Percentiles rank a stretch among this genome's conserved stretches.
These are phyloP conservation scores for Castanospermum australe DNA, from an alignment of 306 rosid genomes.

Conservation along the genomic window DNA sequence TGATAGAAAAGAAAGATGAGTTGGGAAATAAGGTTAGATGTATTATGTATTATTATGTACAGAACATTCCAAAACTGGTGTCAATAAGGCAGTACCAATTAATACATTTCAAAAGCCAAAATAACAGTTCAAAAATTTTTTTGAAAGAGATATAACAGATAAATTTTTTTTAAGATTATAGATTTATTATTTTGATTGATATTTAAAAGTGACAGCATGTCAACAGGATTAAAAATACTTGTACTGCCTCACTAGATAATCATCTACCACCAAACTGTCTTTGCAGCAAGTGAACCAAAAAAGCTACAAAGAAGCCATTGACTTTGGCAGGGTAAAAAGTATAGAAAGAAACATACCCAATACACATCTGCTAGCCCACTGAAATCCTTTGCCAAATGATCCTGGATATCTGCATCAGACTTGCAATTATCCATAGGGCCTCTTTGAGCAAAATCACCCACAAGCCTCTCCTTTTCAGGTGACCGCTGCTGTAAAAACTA, in stretches of 20 bases:
- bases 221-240: not conserved
- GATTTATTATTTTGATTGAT: constrained; percentile 8
- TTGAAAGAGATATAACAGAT: not conserved
- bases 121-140: not conserved
- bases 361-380: constrained; percentile 55
- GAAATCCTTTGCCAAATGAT: constrained; percentile 56
- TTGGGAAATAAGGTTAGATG: constrained; percentile 3
- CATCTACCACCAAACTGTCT: not conserved
- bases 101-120: not conserved
- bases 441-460: constrained; percentile 48
- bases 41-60: not conserved
- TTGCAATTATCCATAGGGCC: constrained; percentile 54
- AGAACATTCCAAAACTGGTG: not conserved
- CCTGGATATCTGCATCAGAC: constrained; percentile 50
- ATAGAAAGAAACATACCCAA: constrained; percentile 68
- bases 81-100: not conserved
- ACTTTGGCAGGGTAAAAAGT: not conserved
- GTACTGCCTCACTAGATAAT: not conserved
- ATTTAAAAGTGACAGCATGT: constrained; percentile 3
- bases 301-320: constrained; percentile 3
- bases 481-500: constrained; percentile 46
- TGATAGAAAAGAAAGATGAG: constrained; percentile 5
- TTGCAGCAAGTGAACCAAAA: constrained; percentile 5
- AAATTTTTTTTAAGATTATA: not conserved
- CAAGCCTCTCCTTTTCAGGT: constrained; percentile 46